Conservation (phyloP, 176 grass and related monocot genomes). For the Alopecurus myosuroides region DNA sequence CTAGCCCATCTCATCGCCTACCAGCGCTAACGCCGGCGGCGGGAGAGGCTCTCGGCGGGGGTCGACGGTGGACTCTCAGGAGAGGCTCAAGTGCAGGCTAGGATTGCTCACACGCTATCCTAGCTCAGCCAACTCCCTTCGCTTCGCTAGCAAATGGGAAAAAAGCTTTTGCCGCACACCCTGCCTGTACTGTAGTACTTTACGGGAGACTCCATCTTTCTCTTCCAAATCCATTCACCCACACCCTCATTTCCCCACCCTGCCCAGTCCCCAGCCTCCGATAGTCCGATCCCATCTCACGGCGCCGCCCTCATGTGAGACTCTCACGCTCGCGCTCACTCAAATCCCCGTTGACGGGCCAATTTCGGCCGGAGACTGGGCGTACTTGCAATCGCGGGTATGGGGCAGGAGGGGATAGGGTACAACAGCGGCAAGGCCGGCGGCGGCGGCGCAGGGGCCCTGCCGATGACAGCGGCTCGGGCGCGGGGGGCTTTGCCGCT, state of each 20-base stretch:
- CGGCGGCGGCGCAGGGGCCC: conserved; percentile 3
- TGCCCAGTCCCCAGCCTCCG: neutral
- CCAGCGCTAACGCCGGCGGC: no score
- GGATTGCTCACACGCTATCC: no score
- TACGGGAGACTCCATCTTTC: no score
- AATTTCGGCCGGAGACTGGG: neutral
- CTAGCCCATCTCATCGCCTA: no score
- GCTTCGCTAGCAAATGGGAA: no score
- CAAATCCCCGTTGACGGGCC: neutral
- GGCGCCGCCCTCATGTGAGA: conserved; percentile 27
- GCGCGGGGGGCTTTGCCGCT: conserved; percentile 47
- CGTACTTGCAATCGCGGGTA: neutral
- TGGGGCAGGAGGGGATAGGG: conserved; percentile 53
- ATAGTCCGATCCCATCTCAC: neutral
- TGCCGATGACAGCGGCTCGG: conserved; percentile 52
- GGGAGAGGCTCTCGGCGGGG: no score
- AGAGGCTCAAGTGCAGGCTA: no score
- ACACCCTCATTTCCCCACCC: neutral
- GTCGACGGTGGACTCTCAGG: no score
- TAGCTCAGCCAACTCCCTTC: no score
- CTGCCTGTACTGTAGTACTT: no score
- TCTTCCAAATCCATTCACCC: neutral
- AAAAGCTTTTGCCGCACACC: no score
- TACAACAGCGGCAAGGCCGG: conserved; percentile 29
- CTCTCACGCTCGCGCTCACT: neutral